phyloP scores from a whole-genome alignment of 257 asterid species.

The Parsonsia alboflavescens region DNA sequence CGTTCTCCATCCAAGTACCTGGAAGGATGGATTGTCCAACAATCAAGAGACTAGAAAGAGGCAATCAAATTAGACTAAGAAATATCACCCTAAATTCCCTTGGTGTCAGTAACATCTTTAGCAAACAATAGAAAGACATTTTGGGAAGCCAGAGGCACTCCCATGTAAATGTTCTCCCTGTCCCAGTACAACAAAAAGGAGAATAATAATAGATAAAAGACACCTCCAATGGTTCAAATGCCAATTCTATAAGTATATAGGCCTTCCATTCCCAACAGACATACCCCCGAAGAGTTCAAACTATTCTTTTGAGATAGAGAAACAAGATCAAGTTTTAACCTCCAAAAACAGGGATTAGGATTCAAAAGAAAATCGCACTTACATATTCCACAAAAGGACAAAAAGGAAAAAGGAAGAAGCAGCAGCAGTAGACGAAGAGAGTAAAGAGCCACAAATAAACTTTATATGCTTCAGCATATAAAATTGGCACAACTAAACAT shows the following conservation, averaged over 20 bases:
- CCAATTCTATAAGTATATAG: neutral
- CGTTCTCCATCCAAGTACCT: slow-evolving; percentile 90
- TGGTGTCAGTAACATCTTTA: neutral
- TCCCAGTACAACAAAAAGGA: neutral
- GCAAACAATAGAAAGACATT: neutral
- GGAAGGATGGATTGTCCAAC: slow-evolving; percentile 14
- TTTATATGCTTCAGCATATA: neutral
- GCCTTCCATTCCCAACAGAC: neutral
- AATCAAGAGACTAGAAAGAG: neutral
- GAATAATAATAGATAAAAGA: neutral
- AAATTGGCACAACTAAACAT: neutral
- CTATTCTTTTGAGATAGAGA: neutral
- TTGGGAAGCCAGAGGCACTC: neutral
- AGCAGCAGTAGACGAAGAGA: too few species aligned
- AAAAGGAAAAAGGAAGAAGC: neutral
- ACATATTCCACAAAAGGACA: neutral
- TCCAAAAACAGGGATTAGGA: neutral
- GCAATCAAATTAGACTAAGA: neutral
- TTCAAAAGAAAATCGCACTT: neutral
- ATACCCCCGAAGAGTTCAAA: too few species aligned
- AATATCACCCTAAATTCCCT: neutral
- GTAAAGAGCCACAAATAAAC: neutral
- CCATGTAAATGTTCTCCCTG: neutral
- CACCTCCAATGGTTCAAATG: neutral
- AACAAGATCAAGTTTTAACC: neutral